Base-by-base conservation (phyloP, 2,329 filamentous ascomycete genomes). In the Clonostachys solani region DNA sequence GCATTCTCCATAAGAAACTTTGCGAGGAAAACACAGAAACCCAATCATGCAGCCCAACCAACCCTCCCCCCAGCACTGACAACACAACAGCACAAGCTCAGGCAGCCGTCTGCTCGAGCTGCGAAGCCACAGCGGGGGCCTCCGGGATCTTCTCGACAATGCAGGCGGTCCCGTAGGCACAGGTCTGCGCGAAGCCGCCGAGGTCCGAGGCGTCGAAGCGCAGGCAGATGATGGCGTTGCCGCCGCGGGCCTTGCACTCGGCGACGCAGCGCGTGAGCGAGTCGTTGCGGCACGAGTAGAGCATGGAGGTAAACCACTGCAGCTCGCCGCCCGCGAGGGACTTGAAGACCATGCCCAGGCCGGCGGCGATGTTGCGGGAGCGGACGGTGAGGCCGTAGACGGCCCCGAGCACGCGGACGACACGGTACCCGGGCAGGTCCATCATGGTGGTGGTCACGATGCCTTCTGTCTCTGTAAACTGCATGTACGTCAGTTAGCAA, bases 401-500 rank as follows among this genome's bases (percentile, higher is more conserved):
- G 8, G 78, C 74, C 46, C 81, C 81, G 6, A 84, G 72, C 2
- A 82, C 75, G 46, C 69, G 70, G 36, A 75, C 72, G 43, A 84
- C 68, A 51, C 74, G 77, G 62, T 83, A 83, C 8, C 80, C 80
- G 1, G 80, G 80, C 18, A 84, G 64, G 56, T 84, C 80, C 62
- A 78, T 80, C 79, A 83, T 84, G 46, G 81, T 84, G 0, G 77
- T 77, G 1, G 78, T 83, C 52, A 84, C 76, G 47, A 84, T 71
- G 36, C 80, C 80, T 43, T 78, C 72, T 8, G 81, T 84, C 56
- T 84, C 81, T 37, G 77, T 77, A 62, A 80, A 82, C 46, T 48
- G 12, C 4, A 16, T 40, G 17, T 7, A 15, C n/a, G 23, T 43
- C 17, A 42, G 38, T 33, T 33, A 13, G 7, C 15, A 12, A 33